Percentiles rank a stretch among this genome's conserved stretches.
These are phyloP conservation scores for Protostelium mycophagum DNA, from an alignment of 78 protist genomes.

Conservation along the genomic window DNA sequence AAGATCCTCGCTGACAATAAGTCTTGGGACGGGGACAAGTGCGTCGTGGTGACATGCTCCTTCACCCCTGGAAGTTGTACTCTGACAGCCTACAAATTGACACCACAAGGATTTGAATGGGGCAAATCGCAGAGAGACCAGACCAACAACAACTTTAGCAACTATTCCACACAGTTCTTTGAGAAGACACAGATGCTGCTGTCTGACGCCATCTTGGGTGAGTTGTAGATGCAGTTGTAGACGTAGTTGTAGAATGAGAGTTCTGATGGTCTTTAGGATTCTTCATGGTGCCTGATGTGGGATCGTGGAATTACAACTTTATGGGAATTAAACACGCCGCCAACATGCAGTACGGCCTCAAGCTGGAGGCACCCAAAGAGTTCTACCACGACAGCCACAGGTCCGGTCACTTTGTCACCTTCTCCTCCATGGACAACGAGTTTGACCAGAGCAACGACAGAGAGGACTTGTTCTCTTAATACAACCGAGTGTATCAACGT, in stretches of 20 bases:
- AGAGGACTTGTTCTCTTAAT: background rate
- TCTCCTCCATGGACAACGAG: background rate
- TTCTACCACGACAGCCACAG: slow-evolving; percentile 98
- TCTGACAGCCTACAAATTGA: slow-evolving; percentile 92
- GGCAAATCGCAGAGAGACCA: slow-evolving; percentile 84
- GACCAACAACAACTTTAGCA: slow-evolving; percentile 66
- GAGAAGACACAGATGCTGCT: slow-evolving; percentile 95
- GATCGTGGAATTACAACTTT: slow-evolving; percentile 98
- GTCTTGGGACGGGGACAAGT: slow-evolving; percentile 89
- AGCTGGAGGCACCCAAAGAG: slow-evolving; percentile 89
- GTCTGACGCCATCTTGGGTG: slow-evolving; percentile 83
- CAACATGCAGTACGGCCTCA: slow-evolving; percentile 88
- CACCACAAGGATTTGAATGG: slow-evolving; percentile 95
- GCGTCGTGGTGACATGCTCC: slow-evolving; percentile 79
- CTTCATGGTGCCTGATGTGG: slow-evolving; percentile 95
- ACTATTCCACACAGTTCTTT: slow-evolving; percentile 83
- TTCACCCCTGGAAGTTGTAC: slow-evolving; percentile 91
- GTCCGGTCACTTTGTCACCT: slow-evolving; percentile 91
- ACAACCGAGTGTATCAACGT: no score
- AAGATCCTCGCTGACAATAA: slow-evolving; percentile 78
- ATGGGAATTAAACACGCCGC: slow-evolving; percentile 87
- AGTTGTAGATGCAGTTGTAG: background rate
- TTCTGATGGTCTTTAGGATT: slow-evolving; percentile 65
- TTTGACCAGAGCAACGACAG: background rate
- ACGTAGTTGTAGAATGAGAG: background rate